Evolutionary conservation across 169 alveolate genomes (phyloP), one percentile per base, ranked within the genome.

Genomic region (Plasmodium inui): DNA sequence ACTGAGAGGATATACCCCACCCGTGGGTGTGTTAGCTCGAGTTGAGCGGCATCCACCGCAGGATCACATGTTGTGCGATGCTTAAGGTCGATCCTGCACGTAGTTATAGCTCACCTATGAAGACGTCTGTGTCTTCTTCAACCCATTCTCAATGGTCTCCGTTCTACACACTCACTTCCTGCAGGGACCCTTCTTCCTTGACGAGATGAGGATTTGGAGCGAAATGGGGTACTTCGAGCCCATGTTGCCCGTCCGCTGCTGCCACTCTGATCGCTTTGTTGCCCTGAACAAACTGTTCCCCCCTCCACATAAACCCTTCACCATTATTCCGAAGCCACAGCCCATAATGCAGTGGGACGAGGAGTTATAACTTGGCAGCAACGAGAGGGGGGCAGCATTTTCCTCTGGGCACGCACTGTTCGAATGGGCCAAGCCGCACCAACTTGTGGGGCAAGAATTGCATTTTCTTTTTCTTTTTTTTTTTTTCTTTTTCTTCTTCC

Each of bases 161-260:
- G 3, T 5, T 41, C 10, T 10, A 81, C 37, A 8, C 26, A 10
- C 37, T 17, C 12, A 17, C 30, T 22, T 17, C 12, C 28, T 50
- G 3, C 50, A 95, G 97, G 97, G 97, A 17, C 97, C 97, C 1
- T 95, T 95, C 19, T 89, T 50, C 76, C 82, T 84, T 0, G 92
- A 88, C 76, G 97, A 95, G 70, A 95, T 95, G 97, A 26, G 88
- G 22, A 73, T 84, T 19, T 95, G 97, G 97, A 95, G 94, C 32
- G 93, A 86, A 17, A 73, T 88, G 93, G 97, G 97, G 1, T 95
- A 92, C 88, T 95, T 95, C 50, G 97, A 95, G 34, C 97, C 97
- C 22, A 93, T 93, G 85, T 88, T 95, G 50, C 97, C 96, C n/a
- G 97, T 95, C 71, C 93, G 97, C 37, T 95, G 97, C 78, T 95